Percentiles rank a stretch among this genome's conserved stretches.
Conservation (phyloP, 352 stramenopile genomes). For the Pythium oligandrum region DNA sequence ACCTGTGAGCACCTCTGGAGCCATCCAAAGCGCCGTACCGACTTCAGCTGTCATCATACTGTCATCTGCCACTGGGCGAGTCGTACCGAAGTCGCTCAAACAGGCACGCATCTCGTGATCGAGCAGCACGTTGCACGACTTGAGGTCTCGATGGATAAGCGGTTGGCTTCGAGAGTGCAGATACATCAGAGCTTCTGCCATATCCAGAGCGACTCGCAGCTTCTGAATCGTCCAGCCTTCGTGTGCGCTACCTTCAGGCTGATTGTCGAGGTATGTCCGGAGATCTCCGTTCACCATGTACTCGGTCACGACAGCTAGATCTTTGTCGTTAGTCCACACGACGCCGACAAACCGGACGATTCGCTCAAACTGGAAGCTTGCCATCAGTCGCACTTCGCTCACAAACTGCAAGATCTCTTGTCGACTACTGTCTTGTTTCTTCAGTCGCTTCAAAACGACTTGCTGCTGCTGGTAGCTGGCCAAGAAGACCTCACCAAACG, state of each 20-base stretch:
- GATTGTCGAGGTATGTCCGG: slow-evolving; percentile 39
- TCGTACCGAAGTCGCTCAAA: slow-evolving; percentile 44
- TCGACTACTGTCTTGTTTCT: background rate
- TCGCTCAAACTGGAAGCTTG: slow-evolving; percentile 56
- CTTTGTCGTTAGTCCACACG: slow-evolving; percentile 57
- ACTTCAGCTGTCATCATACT: slow-evolving; percentile 43
- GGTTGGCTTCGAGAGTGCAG: slow-evolving; percentile 74
- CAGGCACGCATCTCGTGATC: slow-evolving; percentile 29
- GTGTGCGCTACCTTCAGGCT: slow-evolving; percentile 15
- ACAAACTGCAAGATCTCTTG: slow-evolving; percentile 67
- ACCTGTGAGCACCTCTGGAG: slow-evolving; percentile 52
- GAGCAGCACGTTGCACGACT: slow-evolving; percentile 83
- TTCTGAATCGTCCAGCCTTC: slow-evolving; percentile 24
- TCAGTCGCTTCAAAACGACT: background rate
- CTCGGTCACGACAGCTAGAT: slow-evolving; percentile 70
- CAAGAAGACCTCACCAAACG: background rate
- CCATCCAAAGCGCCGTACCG: slow-evolving; percentile 60
- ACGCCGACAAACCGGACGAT: slow-evolving; percentile 61
- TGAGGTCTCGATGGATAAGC: slow-evolving; percentile 87
- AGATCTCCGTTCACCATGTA: slow-evolving; percentile 68
- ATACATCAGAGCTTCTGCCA: slow-evolving; percentile 74
- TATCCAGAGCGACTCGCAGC: slow-evolving; percentile 41
- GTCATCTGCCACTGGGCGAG: slow-evolving; percentile 41
- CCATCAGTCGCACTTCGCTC: slow-evolving; percentile 64
- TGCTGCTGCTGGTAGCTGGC: background rate